phyloP scores from a whole-genome alignment of 208 protist genomes.

The Wallacemonas sp. region DNA sequence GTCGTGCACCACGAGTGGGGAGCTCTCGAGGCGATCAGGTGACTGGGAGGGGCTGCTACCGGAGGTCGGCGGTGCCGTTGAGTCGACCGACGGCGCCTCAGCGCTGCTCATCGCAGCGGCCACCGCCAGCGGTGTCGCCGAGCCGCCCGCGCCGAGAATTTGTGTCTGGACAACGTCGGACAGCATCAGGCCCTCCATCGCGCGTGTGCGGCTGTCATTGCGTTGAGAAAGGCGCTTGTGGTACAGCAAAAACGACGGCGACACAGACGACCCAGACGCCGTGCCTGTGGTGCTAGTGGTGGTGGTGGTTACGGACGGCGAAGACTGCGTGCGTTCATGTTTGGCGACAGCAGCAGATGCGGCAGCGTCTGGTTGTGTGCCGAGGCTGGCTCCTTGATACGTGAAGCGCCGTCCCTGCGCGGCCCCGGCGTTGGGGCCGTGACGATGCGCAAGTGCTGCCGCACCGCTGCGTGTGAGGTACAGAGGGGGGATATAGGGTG shows the following conservation, averaged over 20 bases:
- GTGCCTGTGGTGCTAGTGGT: background rate
- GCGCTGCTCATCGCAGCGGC: constrained; percentile 3
- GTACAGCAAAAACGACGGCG: background rate
- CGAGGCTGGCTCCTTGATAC: background rate
- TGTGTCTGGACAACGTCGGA: constrained; percentile 2
- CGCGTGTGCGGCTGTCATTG: background rate
- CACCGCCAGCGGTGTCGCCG: background rate
- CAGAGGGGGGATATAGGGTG: no score
- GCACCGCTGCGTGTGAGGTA: no score
- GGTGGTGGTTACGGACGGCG: background rate
- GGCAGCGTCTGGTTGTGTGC: background rate
- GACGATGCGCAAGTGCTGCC: no score
- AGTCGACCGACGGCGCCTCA: background rate
- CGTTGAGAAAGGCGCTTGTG: constrained; percentile 5
- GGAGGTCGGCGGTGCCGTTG: background rate
- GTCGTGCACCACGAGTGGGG: no score
- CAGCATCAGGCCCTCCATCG: constrained; percentile 7
- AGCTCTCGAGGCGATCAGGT: background rate
- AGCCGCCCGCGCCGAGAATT: background rate
- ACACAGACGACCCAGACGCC: background rate
- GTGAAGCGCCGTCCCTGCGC: no score
- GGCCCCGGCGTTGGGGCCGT: no score
- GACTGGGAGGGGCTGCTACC: background rate
- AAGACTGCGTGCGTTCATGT: background rate
- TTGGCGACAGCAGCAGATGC: no score